These are phyloP conservation scores for Diaporthe aspalathi DNA, from an alignment of 2,329 filamentous ascomycete species.

Conservation along the genomic window DNA sequence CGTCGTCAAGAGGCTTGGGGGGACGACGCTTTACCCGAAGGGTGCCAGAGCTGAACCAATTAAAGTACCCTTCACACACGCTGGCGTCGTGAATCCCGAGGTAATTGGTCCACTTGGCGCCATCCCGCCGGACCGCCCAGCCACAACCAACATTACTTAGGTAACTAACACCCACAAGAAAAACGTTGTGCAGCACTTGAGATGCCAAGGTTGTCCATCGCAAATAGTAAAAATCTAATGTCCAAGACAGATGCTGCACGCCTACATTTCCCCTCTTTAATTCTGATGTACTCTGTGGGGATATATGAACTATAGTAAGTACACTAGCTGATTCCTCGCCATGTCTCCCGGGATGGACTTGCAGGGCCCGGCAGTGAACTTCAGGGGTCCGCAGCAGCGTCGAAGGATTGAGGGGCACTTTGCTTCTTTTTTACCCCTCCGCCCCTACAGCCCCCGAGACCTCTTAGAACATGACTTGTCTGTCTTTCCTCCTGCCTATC, in stretches of 20 bases:
- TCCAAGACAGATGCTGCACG: neutral
- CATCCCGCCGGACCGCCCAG: constrained; percentile 12
- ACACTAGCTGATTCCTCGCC: neutral
- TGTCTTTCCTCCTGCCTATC: neutral
- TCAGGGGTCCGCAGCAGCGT: neutral
- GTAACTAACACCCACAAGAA: constrained; percentile 23
- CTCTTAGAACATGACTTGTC: no score
- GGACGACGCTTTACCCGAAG: constrained; percentile 4
- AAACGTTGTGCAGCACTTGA: neutral
- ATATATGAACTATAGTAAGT: no score
- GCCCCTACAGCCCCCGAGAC: no score
- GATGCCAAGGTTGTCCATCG: no score
- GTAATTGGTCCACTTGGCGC: constrained; percentile 17
- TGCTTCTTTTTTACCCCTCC: neutral
- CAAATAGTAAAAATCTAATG: no score
- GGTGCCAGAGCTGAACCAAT: constrained; percentile 18
- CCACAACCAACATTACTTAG: no score
- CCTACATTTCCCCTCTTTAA: neutral
- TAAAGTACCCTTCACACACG: constrained; percentile 8
- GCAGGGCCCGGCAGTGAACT: neutral
- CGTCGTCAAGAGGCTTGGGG: neutral
- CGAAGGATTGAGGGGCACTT: constrained; percentile 24
- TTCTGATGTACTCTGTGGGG: neutral
- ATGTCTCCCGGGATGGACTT: neutral
- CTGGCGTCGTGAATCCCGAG: constrained; percentile 16